Conservation (phyloP, 352 stramenopile species). For the Pythium utonaiense region DNA sequence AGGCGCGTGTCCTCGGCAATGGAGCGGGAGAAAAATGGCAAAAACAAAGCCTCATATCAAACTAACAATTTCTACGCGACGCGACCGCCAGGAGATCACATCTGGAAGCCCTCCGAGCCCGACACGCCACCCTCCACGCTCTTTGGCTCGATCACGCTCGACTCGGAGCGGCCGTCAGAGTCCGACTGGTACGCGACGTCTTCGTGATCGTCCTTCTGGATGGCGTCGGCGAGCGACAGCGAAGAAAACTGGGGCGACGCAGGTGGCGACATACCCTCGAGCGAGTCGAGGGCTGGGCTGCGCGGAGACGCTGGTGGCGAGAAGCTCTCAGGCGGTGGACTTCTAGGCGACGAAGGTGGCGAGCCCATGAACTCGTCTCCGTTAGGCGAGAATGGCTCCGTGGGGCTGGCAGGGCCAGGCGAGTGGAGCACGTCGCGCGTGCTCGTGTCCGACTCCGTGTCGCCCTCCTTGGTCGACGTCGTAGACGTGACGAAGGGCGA, state of each 20-base stretch:
- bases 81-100: constrained; percentile 35
- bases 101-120: constrained; percentile 66
- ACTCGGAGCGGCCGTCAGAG: constrained; percentile 47
- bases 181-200: constrained; percentile 59
- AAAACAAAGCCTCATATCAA: constrained; percentile 23
- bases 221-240: constrained; percentile 39
- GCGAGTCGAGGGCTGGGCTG: constrained; percentile 4
- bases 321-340: constrained; percentile 31
- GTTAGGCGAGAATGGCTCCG: constrained; percentile 18
- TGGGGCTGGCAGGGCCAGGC: constrained; percentile 52
- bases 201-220: constrained; percentile 45
- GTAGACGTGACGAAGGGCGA: constrained; percentile 60
- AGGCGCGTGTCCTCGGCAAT: constrained; percentile 70
- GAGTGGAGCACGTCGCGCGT: constrained; percentile 40
- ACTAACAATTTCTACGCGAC: constrained; percentile 22
- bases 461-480: constrained; percentile 43
- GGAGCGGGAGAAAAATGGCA: constrained; percentile 13
- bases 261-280: constrained; percentile 25
- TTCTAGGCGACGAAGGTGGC: constrained; percentile 44
- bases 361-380: constrained; percentile 27
- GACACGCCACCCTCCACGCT: constrained; percentile 47
- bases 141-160: constrained; percentile 70
- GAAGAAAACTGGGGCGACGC: constrained; percentile 41
- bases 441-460: constrained; percentile 63
- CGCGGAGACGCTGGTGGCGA: constrained; percentile 41